These are phyloP conservation scores for Bolboschoenus planiculmis DNA, from an alignment of 176 grass and related monocot genomes.

Conservation along the genomic window DNA sequence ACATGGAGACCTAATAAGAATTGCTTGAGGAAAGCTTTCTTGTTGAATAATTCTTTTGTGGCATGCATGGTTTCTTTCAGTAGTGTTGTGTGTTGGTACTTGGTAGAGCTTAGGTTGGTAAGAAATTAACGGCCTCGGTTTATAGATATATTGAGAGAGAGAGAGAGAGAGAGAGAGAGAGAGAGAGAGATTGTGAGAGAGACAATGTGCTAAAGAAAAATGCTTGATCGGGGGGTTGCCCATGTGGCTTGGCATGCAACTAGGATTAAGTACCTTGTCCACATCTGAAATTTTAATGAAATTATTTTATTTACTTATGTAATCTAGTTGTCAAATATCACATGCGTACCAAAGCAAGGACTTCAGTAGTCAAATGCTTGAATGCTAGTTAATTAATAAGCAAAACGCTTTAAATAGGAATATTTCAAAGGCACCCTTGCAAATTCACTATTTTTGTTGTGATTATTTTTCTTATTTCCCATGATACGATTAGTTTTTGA, in stretches of 20 bases:
- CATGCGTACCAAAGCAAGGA: slow-evolving; percentile 14
- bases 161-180: background rate
- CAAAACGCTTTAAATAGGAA: background rate
- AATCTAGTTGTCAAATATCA: slow-evolving; percentile 16
- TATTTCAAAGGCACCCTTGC: background rate
- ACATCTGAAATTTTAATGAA: slow-evolving; percentile 24
- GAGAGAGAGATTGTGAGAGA: background rate
- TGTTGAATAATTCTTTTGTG: slow-evolving; percentile 30
- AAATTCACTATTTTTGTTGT: slow-evolving; percentile 4
- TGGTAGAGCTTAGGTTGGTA: slow-evolving; percentile 18
- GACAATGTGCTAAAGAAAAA: slow-evolving; percentile 5
- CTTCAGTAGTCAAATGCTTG: background rate
- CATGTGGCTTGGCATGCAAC: slow-evolving; percentile 28
- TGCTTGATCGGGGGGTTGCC: background rate
- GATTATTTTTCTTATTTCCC: background rate
- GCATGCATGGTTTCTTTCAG: slow-evolving; percentile 31
- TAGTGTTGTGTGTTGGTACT: background rate
- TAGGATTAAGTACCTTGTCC: slow-evolving; percentile 29
- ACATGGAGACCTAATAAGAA: slow-evolving; percentile 39
- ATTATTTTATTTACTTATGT: slow-evolving; percentile 2
- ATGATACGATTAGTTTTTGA: background rate
- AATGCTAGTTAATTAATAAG: background rate
- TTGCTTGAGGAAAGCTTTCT: slow-evolving; percentile 41
- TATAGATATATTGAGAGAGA: slow-evolving; percentile 18
- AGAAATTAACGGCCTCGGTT: background rate